Evolutionary conservation across 495 filamentous ascomycete genomes (phyloP).

Genomic region (Penicillium bovifimosum): DNA sequence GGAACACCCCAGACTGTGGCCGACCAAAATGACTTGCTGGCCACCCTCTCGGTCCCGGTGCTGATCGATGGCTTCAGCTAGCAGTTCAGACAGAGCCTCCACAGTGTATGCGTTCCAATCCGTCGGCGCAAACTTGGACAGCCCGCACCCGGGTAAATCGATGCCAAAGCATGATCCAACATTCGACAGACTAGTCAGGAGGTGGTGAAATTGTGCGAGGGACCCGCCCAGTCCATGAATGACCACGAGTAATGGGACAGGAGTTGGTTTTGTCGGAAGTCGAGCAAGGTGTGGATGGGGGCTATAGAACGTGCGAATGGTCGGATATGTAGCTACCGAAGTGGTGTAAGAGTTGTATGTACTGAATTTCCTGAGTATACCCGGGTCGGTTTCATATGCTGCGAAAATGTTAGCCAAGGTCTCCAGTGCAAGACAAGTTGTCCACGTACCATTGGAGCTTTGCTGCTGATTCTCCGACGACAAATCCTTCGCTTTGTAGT

Average conservation of each 20-base stretch:
- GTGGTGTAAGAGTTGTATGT: conserved; percentile 66
- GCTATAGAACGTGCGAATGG: conserved; percentile 76
- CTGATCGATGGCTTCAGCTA: conserved; percentile 65
- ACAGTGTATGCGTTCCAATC: conserved; percentile 76
- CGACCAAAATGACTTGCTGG: conserved; percentile 75
- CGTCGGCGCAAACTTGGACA: conserved; percentile 63
- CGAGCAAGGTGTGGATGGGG: conserved; percentile 74
- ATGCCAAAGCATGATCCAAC: conserved; percentile 84
- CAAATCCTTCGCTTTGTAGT: conserved; percentile 14
- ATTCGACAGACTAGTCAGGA: conserved; percentile 77
- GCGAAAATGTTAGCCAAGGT: neutral
- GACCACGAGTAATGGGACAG: conserved; percentile 83
- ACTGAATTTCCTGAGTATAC: conserved; percentile 72
- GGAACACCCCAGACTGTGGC: conserved; percentile 84
- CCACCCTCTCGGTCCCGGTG: conserved; percentile 58
- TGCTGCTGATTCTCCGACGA: conserved; percentile 23
- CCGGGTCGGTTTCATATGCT: conserved; percentile 58
- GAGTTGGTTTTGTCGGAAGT: conserved; percentile 62
- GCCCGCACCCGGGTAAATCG: conserved; percentile 84
- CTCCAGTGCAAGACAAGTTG: neutral
- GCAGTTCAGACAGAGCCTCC: conserved; percentile 66
- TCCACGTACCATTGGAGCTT: conserved; percentile 29
- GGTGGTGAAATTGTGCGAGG: conserved; percentile 75
- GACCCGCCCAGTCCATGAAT: conserved; percentile 90
- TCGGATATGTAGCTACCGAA: conserved; percentile 62